Evolutionary conservation across 106 monocot species (phyloP), one percentile per base, ranked within the genome.

Genomic region (Dactylorhiza incarnata): DNA sequence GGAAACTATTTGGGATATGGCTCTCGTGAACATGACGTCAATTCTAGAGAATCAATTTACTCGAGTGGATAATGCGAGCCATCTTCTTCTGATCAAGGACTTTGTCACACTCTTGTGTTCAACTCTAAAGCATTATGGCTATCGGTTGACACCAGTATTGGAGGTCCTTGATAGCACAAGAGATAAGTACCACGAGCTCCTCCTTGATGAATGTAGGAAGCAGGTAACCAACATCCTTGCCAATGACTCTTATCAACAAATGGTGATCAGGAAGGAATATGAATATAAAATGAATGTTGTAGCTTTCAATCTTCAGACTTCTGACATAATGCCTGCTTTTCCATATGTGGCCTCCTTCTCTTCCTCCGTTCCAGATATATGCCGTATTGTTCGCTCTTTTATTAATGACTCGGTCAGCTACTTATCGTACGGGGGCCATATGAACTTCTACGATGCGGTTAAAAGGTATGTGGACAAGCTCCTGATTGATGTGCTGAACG

Each of bases 121-220:
- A 47, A 87, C 90, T 25, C 76, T 90, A 10, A 77, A 78, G 84
- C 77, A 82, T n/a, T 83, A 78, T 74, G 84, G 90, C 9, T 90
- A 90, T 68, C 66, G 48, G 26, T 86, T 87, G 8, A 56, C 82
- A 17, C 80, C 90, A 75, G 76, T 90, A 45, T 74, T 84, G 23
- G 78, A 90, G 13, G 79, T 90, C 81, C 84, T 90, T 54, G 84
- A 90, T 61, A 80, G 71, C 58, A 80, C 66, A 48, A 84, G 84
- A 63, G 90, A 90, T 58, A 90, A 84, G 61, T 90, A 90, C 75
- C 90, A 90, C 54, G 90, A 84, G 52, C 84, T 90, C 15, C 84
- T 90, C 13, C 82, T 87, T 7, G 44, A 80, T 48, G 90, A 90
- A 76, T 87, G 86, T 53, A 71, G 80, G 71, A 90, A 82, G 22